A percentile compares a stretch with the other conserved stretches of the same genome.
phyloP scores from a whole-genome alignment of 2,329 filamentous ascomycete species.

The Phoma sp. region DNA sequence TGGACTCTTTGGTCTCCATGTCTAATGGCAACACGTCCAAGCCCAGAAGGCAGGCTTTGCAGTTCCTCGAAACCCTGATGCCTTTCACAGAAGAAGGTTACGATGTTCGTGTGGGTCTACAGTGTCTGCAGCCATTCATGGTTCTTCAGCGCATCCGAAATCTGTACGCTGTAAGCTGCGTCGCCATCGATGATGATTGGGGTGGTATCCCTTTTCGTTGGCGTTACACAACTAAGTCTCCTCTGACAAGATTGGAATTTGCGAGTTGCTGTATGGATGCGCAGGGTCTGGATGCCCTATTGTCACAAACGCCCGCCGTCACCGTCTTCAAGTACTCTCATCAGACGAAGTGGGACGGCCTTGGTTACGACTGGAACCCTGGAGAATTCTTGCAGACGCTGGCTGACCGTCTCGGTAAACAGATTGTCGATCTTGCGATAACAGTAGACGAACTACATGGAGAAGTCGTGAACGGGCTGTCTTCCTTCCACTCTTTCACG shows the following conservation, averaged over 20 bases:
- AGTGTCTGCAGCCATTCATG: slow-evolving; percentile 40
- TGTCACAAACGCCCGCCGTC: slow-evolving; percentile 35
- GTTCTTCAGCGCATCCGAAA: slow-evolving; percentile 32
- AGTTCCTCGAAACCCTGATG: slow-evolving; percentile 34
- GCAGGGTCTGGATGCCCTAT: slow-evolving; percentile 29
- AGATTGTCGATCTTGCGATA: slow-evolving; percentile 38
- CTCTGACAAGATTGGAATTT: slow-evolving; percentile 38
- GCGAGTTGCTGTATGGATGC: slow-evolving; percentile 43
- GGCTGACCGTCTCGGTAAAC: slow-evolving; percentile 31
- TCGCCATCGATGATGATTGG: slow-evolving; percentile 42
- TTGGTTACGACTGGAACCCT: slow-evolving; percentile 43
- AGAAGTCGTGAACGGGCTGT: slow-evolving; percentile 41
- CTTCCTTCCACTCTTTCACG: slow-evolving; percentile 36
- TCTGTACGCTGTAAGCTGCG: slow-evolving; percentile 39
- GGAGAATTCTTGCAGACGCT: slow-evolving; percentile 39
- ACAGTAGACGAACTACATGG: slow-evolving; percentile 42
- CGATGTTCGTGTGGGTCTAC: slow-evolving; percentile 34
- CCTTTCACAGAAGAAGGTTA: slow-evolving; percentile 42
- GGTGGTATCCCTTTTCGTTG: slow-evolving; percentile 39
- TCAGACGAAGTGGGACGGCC: slow-evolving; percentile 43
- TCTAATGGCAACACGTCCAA: slow-evolving; percentile 21
- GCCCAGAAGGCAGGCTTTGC: slow-evolving; percentile 23
- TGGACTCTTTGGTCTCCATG: slow-evolving; percentile 24
- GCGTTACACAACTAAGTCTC: slow-evolving; percentile 29
- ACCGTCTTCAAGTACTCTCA: slow-evolving; percentile 43